A percentile compares a stretch with the other conserved stretches of the same genome.
These are phyloP conservation scores for Alternaria ventricosa DNA, from an alignment of 2,329 filamentous ascomycete genomes.

Conservation along the genomic window DNA sequence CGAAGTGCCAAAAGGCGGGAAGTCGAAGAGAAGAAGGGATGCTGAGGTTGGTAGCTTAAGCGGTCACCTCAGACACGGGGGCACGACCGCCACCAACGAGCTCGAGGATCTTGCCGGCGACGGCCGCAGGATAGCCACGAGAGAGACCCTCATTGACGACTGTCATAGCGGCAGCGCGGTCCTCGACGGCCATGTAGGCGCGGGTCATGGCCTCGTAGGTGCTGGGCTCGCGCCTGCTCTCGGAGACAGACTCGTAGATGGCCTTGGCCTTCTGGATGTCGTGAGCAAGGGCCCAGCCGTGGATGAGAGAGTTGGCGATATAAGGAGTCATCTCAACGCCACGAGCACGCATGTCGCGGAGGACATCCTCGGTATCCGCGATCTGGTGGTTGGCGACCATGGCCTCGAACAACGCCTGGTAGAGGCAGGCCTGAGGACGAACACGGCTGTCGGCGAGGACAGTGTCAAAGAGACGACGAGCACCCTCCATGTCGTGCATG, in stretches of 20 bases:
- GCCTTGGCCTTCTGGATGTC: slow-evolving; percentile 78
- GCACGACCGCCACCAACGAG: slow-evolving; percentile 63
- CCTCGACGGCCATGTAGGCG: slow-evolving; percentile 84
- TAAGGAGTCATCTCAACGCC: slow-evolving; percentile 90
- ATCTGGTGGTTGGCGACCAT: slow-evolving; percentile 96
- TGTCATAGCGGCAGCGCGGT: slow-evolving; percentile 74
- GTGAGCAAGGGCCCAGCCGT: slow-evolving; percentile 89
- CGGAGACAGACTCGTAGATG: slow-evolving; percentile 80
- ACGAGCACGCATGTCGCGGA: slow-evolving; percentile 75
- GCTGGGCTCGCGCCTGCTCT: slow-evolving; percentile 86
- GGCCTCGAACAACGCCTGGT: slow-evolving; percentile 94
- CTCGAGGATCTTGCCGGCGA: slow-evolving; percentile 92
- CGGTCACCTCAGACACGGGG: slow-evolving; percentile 25
- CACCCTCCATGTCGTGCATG: slow-evolving; percentile 86
- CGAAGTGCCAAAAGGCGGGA: slow-evolving; percentile 5
- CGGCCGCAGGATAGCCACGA: slow-evolving; percentile 87
- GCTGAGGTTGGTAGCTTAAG: slow-evolving; percentile 9
- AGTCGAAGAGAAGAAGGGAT: slow-evolving; percentile 13
- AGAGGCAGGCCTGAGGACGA: slow-evolving; percentile 81
- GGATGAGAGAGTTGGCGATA: slow-evolving; percentile 97
- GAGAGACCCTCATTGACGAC: slow-evolving; percentile 91
- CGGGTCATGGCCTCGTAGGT: slow-evolving; percentile 99
- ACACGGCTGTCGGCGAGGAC: slow-evolving; percentile 73
- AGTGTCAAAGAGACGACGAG: slow-evolving; percentile 79
- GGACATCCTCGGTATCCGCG: slow-evolving; percentile 70